Conservation (phyloP, 1,284 basidiomycete genomes). For the Marasmius oreades region DNA sequence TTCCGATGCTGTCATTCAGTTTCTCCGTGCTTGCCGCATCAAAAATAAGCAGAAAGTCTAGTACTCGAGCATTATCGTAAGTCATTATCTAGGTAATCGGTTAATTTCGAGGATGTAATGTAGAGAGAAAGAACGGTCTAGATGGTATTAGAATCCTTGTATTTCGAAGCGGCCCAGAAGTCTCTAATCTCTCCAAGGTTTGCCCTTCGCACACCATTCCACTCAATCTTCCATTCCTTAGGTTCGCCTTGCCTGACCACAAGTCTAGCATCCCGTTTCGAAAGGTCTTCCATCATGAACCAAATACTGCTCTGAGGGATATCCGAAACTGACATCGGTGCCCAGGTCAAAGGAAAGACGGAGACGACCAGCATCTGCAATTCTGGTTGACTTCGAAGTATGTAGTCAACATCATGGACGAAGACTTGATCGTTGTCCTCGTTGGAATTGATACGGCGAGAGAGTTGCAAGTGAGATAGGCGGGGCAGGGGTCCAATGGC, state of each 20-base stretch:
- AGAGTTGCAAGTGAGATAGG: conserved; percentile 39
- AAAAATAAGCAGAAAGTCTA: no score
- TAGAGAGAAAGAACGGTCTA: neutral
- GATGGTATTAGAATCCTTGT: neutral
- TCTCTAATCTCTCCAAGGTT: neutral
- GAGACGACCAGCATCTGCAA: conserved; percentile 34
- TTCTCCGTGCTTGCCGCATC: no score
- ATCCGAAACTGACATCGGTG: conserved; percentile 8
- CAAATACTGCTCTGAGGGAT: conserved; percentile 28
- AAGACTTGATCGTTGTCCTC: conserved; percentile 40
- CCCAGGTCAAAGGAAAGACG: conserved; percentile 27
- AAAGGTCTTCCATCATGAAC: conserved; percentile 21
- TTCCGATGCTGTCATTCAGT: no score
- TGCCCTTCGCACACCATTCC: conserved; percentile 6
- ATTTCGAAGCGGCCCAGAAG: conserved; percentile 8
- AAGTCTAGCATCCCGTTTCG: conserved; percentile 25
- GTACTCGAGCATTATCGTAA: no score
- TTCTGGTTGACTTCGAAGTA: conserved; percentile 25
- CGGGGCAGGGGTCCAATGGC: conserved; percentile 30
- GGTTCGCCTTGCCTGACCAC: conserved; percentile 23
- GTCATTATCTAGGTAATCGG: no score
- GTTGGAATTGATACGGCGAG: conserved; percentile 37
- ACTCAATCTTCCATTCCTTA: conserved; percentile 27
- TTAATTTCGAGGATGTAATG: neutral
- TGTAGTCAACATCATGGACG: conserved; percentile 26